These are phyloP conservation scores for Fusarium sp. DNA, from an alignment of 2,329 filamentous ascomycete species.

Conservation along the genomic window DNA sequence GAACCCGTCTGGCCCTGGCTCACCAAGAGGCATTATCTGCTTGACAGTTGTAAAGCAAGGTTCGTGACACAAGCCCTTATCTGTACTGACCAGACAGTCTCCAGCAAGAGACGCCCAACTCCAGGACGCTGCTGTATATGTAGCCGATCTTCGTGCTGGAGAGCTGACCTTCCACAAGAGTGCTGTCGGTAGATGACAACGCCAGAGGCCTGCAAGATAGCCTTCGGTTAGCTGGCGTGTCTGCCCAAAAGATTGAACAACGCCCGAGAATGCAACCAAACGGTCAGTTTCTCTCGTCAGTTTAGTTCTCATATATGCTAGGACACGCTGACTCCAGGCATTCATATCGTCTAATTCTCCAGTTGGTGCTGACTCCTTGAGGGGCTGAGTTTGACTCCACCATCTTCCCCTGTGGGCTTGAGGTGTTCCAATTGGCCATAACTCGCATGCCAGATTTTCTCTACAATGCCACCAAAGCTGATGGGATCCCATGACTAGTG, in stretches of 20 bases:
- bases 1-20: not conserved
- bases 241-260: not conserved
- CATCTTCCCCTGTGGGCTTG: not conserved
- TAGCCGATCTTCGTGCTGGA: not conserved
- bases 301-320: not conserved
- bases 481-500: not conserved
- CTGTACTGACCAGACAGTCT: not conserved
- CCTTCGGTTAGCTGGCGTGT: not conserved
- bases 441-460: not conserved
- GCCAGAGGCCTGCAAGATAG: not conserved
- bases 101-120: not conserved
- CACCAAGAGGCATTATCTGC: not conserved
- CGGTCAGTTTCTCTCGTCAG: not conserved
- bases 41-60: not conserved
- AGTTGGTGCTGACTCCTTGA: not conserved
- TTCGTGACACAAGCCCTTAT: not conserved
- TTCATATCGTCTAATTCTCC: not conserved
- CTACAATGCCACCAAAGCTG: conserved; percentile 3
- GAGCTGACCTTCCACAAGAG: not conserved
- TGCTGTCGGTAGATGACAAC: not conserved
- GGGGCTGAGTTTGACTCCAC: not conserved
- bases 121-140: not conserved
- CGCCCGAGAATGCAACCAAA: not conserved
- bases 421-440: not conserved
- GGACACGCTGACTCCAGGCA: not conserved